A percentile compares a stretch with the other conserved stretches of the same genome.
phyloP scores from a whole-genome alignment of 2,329 filamentous ascomycete species.

The Didymella segeticola region DNA sequence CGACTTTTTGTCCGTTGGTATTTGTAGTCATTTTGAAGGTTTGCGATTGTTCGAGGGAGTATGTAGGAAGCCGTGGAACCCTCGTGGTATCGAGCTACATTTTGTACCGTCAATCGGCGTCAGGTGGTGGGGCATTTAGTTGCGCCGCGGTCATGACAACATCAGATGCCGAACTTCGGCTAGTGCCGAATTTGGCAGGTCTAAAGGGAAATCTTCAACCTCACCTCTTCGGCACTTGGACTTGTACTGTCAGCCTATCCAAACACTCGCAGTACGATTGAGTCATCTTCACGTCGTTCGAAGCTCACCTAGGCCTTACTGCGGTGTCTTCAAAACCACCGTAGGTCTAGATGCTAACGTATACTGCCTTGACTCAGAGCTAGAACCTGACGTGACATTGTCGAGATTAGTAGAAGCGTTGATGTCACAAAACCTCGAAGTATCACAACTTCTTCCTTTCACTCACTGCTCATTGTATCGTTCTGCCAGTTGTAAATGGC shows the following conservation, averaged over 20 bases:
- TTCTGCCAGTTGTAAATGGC: too few species aligned
- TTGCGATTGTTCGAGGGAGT: neutral
- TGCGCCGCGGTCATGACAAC: slow-evolving; percentile 10
- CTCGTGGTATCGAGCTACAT: slow-evolving; percentile 2
- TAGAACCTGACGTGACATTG: too few species aligned
- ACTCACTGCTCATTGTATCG: too few species aligned
- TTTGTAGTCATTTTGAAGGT: slow-evolving; percentile 30
- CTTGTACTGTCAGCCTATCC: neutral
- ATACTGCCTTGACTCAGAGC: too few species aligned
- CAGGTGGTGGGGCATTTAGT: slow-evolving; percentile 8
- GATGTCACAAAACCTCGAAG: too few species aligned
- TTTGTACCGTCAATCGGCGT: slow-evolving; percentile 12
- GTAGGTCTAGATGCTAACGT: neutral
- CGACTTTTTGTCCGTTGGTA: slow-evolving; percentile 27
- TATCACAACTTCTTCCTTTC: too few species aligned
- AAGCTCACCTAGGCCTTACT: too few species aligned
- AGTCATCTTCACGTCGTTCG: neutral
- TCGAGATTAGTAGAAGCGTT: too few species aligned
- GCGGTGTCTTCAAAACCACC: neutral
- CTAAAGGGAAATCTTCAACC: neutral
- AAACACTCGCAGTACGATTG: neutral
- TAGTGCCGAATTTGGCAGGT: slow-evolving; percentile 14
- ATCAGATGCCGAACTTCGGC: slow-evolving; percentile 15
- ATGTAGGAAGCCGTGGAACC: neutral
- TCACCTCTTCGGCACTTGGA: slow-evolving; percentile 9